A percentile compares a stretch with the other conserved stretches of the same genome.
Evolutionary conservation across 257 asterid species (phyloP).

Genomic region (Haberlea rhodopensis): DNA sequence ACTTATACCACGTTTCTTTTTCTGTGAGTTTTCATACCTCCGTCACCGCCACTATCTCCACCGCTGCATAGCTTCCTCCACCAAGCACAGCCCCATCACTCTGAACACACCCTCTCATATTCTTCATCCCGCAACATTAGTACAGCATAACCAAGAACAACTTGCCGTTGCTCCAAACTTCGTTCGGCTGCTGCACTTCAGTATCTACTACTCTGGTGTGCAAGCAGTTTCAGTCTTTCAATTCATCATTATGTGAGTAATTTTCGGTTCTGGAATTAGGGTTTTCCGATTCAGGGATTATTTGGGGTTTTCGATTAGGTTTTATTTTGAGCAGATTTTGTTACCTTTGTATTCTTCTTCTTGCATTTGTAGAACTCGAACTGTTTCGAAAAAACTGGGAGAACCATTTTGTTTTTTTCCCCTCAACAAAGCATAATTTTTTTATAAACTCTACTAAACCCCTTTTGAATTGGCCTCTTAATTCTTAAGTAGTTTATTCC

Average conservation of each 20-base stretch:
- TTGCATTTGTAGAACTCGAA: no score
- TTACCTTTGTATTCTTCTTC: background rate
- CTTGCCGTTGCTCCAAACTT: background rate
- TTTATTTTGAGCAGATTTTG: background rate
- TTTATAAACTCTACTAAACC: no score
- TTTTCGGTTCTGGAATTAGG: background rate
- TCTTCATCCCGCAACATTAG: background rate
- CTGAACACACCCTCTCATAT: background rate
- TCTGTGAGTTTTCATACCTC: no score
- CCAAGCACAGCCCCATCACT: background rate
- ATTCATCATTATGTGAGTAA: background rate
- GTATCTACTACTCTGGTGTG: background rate
- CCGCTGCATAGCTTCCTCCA: background rate
- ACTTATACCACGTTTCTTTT: no score
- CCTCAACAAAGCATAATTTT: no score
- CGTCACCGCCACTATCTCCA: background rate
- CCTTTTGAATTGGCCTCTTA: background rate
- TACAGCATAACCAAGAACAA: background rate
- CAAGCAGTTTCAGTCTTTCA: background rate
- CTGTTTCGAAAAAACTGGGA: no score
- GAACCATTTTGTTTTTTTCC: no score
- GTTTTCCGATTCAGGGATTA: background rate
- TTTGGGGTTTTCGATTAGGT: no score
- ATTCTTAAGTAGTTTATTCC: background rate
- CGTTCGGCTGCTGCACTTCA: background rate